A percentile compares a stretch with the other conserved stretches of the same genome.
Conservation (phyloP, 805 yeast species). For the Suhomyces sp. region DNA sequence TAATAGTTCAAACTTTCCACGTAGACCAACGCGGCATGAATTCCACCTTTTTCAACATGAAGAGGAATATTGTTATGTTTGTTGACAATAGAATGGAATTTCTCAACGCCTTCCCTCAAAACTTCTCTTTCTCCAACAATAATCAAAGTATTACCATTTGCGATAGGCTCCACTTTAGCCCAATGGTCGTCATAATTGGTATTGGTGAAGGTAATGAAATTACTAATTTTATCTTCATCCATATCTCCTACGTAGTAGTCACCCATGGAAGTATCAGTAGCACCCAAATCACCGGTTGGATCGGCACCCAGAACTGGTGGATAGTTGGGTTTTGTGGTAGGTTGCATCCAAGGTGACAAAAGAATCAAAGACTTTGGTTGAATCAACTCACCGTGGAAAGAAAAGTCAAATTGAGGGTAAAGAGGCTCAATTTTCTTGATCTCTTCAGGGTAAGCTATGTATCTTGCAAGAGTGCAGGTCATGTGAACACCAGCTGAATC, state of each 20-base stretch:
- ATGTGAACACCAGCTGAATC: conserved; percentile 21
- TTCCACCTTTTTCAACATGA: conserved; percentile 30
- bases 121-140: conserved; percentile 34
- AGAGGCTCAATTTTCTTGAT: conserved; percentile 19
- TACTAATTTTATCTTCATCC: conserved; percentile 10
- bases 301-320: conserved; percentile 22
- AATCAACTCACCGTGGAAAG: conserved; percentile 16
- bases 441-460: conserved; percentile 31
- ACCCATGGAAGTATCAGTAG: conserved; percentile 27
- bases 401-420: conserved; percentile 16
- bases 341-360: conserved; percentile 38
- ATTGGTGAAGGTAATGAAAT: conserved; percentile 22
- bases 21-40: conserved; percentile 32
- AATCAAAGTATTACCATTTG: conserved; percentile 18
- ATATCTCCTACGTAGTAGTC: conserved; percentile 27
- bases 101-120: conserved; percentile 28
- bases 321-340: conserved; percentile 18
- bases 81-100: conserved; percentile 19
- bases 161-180: conserved; percentile 24
- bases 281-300: conserved; percentile 32
- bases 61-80: conserved; percentile 16
- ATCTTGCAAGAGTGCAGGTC: conserved; percentile 13
- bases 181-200: conserved; percentile 23
- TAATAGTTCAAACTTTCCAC: conserved; percentile 33
- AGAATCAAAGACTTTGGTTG: conserved; percentile 29